Percentiles rank a stretch among this genome's conserved stretches.
These are phyloP conservation scores for Tuber magnatum DNA, from an alignment of 495 filamentous ascomycete species.

Conservation along the genomic window DNA sequence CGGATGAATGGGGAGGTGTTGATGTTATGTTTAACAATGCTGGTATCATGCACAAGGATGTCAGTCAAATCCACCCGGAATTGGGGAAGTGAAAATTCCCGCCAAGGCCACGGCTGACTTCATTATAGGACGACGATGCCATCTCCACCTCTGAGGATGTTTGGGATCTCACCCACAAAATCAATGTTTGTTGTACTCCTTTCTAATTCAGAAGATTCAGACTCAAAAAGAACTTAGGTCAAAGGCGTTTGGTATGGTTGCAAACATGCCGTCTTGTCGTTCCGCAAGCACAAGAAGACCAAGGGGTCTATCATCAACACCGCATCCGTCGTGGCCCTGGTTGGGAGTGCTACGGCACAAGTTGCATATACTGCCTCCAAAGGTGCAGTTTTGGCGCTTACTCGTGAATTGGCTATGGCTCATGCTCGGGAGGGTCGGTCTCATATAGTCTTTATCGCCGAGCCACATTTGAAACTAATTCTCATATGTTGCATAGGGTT, in stretches of 20 bases:
- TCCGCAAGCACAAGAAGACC: slow-evolving; percentile 73
- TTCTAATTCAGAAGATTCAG: background rate
- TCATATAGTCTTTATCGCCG: background rate
- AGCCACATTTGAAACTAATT: slow-evolving; percentile 1
- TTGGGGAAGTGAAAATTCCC: background rate
- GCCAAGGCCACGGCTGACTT: background rate
- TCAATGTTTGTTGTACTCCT: slow-evolving; percentile 57
- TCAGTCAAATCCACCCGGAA: slow-evolving; percentile 5
- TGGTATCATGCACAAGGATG: slow-evolving; percentile 85
- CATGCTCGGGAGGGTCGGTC: slow-evolving; percentile 67
- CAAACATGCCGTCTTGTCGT: slow-evolving; percentile 80
- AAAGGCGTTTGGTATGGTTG: slow-evolving; percentile 97
- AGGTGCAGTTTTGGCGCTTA: slow-evolving; percentile 83
- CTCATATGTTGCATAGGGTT: slow-evolving; percentile 42
- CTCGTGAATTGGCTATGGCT: slow-evolving; percentile 72
- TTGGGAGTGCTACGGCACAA: slow-evolving; percentile 90
- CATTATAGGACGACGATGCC: slow-evolving; percentile 63
- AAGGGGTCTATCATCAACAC: slow-evolving; percentile 87
- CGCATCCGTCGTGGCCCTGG: slow-evolving; percentile 82
- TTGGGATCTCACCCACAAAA: slow-evolving; percentile 88
- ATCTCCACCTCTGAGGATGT: slow-evolving; percentile 77
- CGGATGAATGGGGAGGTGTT: slow-evolving; percentile 82
- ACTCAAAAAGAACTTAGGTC: slow-evolving; percentile 41
- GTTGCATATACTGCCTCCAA: slow-evolving; percentile 93
- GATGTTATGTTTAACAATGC: slow-evolving; percentile 99